A percentile compares a stretch with the other conserved stretches of the same genome.
Evolutionary conservation across 805 yeast genomes (phyloP).

Genomic region (Candida ortonii): DNA sequence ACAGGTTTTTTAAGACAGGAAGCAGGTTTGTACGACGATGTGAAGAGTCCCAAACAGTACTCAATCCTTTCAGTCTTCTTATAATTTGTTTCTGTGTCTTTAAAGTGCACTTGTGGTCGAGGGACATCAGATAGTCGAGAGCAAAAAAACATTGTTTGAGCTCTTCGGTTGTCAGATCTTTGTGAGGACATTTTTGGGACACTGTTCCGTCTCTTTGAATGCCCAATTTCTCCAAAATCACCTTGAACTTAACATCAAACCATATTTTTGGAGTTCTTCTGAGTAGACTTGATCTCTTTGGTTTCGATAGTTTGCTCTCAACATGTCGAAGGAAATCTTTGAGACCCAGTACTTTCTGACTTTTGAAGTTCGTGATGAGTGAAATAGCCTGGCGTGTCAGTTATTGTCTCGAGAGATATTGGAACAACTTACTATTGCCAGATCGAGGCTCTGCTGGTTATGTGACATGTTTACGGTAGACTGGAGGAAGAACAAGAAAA

Average conservation of each 20-base stretch:
- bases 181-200: conserved; percentile 3
- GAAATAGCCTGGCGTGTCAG: conserved; percentile 8
- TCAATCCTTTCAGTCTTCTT: conserved; percentile 2
- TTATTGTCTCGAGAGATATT: background rate
- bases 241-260: conserved; percentile 6
- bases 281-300: background rate
- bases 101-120: conserved; percentile 8
- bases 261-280: conserved; percentile 4
- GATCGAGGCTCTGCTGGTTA: conserved; percentile 7
- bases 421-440: conserved; percentile 14
- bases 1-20: conserved; percentile 2
- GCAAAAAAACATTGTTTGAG: conserved; percentile 4
- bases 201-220: conserved; percentile 10
- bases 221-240: conserved; percentile 10
- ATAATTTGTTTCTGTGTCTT: conserved; percentile 9
- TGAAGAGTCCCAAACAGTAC: conserved; percentile 6
- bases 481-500: conserved; percentile 1
- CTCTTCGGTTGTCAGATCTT: conserved; percentile 7
- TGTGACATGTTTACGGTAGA: conserved; percentile 1
- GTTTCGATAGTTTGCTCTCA: background rate
- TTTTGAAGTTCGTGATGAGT: conserved; percentile 9
- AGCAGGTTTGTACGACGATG: conserved; percentile 8
- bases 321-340: too few species aligned
- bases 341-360: conserved; percentile 7
- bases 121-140: conserved; percentile 8